phyloP scores from a whole-genome alignment of 2,329 filamentous ascomycete species.

The Xylariaceae sp. region DNA sequence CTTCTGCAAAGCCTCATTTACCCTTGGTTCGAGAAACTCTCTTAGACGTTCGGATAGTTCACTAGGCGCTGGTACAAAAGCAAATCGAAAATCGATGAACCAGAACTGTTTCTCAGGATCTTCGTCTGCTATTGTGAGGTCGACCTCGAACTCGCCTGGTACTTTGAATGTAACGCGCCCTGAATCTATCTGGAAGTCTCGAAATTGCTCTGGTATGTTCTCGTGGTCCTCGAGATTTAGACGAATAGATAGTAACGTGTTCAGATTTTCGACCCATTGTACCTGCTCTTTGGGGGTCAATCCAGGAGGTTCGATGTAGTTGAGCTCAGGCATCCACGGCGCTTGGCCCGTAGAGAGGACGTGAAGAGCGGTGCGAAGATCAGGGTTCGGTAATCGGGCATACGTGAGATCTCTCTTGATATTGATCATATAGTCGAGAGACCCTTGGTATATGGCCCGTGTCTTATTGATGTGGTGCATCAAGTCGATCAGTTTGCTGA shows the following conservation, averaged over 20 bases:
- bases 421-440: constrained; percentile 68
- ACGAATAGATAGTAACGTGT: constrained; percentile 81
- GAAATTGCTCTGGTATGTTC: constrained; percentile 74
- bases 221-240: constrained; percentile 86
- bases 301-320: constrained; percentile 76
- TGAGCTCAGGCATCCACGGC: constrained; percentile 80
- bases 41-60: constrained; percentile 68
- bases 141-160: constrained; percentile 85
- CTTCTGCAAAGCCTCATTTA: constrained; percentile 73
- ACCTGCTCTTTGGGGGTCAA: constrained; percentile 75
- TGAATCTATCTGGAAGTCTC: constrained; percentile 76
- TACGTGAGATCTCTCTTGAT: constrained; percentile 75
- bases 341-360: constrained; percentile 80
- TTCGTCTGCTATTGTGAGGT: constrained; percentile 88
- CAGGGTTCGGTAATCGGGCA: constrained; percentile 84
- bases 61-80: constrained; percentile 73
- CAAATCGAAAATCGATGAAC: constrained; percentile 90
- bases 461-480: constrained; percentile 74
- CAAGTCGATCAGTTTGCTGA: constrained; percentile 88
- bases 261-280: constrained; percentile 78
- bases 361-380: constrained; percentile 87
- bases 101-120: constrained; percentile 84
- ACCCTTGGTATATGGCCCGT: constrained; percentile 63
- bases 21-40: constrained; percentile 68
- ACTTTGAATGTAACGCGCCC: constrained; percentile 92